These are phyloP conservation scores for Margaritispora aquatica DNA, from an alignment of 495 filamentous ascomycete genomes.

Conservation along the genomic window DNA sequence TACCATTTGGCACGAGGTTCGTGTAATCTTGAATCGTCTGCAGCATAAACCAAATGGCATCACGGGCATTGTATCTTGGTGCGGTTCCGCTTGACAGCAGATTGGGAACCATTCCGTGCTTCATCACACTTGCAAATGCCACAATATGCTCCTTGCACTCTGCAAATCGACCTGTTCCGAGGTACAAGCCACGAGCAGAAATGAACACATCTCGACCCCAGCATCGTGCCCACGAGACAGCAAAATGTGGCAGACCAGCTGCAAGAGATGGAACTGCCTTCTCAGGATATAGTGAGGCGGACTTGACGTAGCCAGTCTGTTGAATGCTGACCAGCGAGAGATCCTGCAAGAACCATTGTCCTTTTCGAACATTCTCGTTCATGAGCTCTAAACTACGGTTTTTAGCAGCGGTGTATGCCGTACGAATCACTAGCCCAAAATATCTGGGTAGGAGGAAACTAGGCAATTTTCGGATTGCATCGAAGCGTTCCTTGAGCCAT, in stretches of 20 bases:
- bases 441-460: conserved; percentile 88
- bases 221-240: conserved; percentile 87
- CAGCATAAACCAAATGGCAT: conserved; percentile 96
- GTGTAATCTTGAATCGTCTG: conserved; percentile 94
- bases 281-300: conserved; percentile 81
- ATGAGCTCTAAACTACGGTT: conserved; percentile 74
- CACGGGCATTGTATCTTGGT: conserved; percentile 95
- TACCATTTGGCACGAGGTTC: conserved; percentile 72
- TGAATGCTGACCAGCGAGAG: conserved; percentile 87
- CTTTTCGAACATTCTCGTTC: conserved; percentile 64
- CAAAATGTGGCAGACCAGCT: conserved; percentile 92
- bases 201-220: conserved; percentile 99
- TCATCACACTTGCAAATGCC: conserved; percentile 93
- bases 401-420: conserved; percentile 77
- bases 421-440: conserved; percentile 82
- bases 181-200: conserved; percentile 80
- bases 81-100: conserved; percentile 75
- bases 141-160: conserved; percentile 92
- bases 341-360: conserved; percentile 79
- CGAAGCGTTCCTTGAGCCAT: conserved; percentile 81
- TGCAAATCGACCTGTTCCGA: conserved; percentile 79
- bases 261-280: conserved; percentile 82
- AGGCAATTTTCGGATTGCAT: conserved; percentile 75
- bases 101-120: conserved; percentile 99
- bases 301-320: conserved; percentile 80